Conservation (phyloP, 139 green algal genomes). For the Marvania coccoides region DNA sequence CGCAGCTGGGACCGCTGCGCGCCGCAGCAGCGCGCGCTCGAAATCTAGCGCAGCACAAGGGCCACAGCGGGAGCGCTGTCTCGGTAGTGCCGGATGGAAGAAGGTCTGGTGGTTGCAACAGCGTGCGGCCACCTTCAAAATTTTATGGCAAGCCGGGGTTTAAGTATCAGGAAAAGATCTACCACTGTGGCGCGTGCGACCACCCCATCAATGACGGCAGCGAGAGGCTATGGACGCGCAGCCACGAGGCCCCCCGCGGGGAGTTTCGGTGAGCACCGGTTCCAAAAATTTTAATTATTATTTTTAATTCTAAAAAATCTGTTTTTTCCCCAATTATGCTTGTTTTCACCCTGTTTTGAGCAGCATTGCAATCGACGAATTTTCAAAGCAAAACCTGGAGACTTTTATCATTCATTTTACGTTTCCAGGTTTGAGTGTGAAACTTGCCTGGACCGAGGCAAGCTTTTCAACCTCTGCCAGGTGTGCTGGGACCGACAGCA, state of each 20-base stretch:
- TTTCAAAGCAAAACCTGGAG: neutral
- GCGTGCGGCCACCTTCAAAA: neutral
- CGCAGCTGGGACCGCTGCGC: neutral
- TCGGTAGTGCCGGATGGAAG: neutral
- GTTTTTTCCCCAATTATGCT: too few species aligned
- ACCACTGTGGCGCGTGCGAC: constrained; percentile 24
- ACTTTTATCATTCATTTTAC: too few species aligned
- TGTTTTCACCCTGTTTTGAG: too few species aligned
- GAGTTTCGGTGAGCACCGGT: constrained; percentile 1
- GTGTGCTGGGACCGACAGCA: constrained; percentile 15
- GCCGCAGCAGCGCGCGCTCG: neutral
- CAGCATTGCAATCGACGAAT: too few species aligned
- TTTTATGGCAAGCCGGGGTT: constrained; percentile 17
- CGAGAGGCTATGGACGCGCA: constrained; percentile 23
- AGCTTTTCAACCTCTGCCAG: constrained; percentile 9
- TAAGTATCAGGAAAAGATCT: constrained; percentile 28
- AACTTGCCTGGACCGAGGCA: neutral
- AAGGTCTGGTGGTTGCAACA: neutral
- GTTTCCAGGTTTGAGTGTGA: constrained; percentile 12
- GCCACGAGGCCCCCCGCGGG: constrained; percentile 12
- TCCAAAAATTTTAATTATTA: too few species aligned
- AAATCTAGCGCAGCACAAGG: constrained; percentile 7
- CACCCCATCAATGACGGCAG: constrained; percentile 35
- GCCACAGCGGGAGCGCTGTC: constrained; percentile 6
- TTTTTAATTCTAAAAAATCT: too few species aligned